These are phyloP conservation scores for Vishniacozyma victoriae DNA, from an alignment of 768 basidiomycete genomes.

Conservation along the genomic window DNA sequence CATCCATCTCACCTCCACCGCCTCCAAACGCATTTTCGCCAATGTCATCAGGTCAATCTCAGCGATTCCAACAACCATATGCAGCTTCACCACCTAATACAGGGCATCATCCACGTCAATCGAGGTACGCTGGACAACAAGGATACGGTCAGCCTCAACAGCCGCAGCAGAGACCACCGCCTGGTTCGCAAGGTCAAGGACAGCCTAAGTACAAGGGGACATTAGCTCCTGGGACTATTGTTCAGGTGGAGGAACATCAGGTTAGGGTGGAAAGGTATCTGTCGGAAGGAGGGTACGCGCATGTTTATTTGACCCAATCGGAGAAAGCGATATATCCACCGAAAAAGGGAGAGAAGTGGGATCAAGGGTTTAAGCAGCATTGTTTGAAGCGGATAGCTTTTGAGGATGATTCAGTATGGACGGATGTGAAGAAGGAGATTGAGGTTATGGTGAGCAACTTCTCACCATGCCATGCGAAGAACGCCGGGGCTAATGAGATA, in stretches of 20 bases:
- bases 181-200: too few relatives aligned
- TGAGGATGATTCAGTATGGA: constrained; percentile 77
- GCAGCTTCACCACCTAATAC: too few relatives aligned
- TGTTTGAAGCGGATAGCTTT: constrained; percentile 96
- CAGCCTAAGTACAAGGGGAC: constrained; percentile 46
- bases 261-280: constrained; percentile 93
- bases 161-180: too few relatives aligned
- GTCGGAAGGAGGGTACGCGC: constrained; percentile 96
- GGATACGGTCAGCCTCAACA: too few relatives aligned
- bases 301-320: constrained; percentile 92
- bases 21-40: constrained; percentile 5
- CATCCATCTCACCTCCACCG: constrained; percentile 12
- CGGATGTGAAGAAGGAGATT: constrained; percentile 94
- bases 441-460: constrained; percentile 84
- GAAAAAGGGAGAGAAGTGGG: constrained; percentile 50
- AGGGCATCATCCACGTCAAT: too few relatives aligned
- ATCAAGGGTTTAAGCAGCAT: constrained; percentile 89
- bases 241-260: constrained; percentile 71
- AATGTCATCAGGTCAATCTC: constrained; percentile 10
- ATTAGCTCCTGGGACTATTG: constrained; percentile 65
- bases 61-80: too few relatives aligned
- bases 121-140: too few relatives aligned
- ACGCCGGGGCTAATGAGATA: constrained; percentile 47
- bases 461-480: too few relatives aligned
- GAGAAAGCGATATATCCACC: constrained; percentile 61